Conservation (phyloP, 192 early-diverging fungal genomes). For the Coemansia aciculifera region DNA sequence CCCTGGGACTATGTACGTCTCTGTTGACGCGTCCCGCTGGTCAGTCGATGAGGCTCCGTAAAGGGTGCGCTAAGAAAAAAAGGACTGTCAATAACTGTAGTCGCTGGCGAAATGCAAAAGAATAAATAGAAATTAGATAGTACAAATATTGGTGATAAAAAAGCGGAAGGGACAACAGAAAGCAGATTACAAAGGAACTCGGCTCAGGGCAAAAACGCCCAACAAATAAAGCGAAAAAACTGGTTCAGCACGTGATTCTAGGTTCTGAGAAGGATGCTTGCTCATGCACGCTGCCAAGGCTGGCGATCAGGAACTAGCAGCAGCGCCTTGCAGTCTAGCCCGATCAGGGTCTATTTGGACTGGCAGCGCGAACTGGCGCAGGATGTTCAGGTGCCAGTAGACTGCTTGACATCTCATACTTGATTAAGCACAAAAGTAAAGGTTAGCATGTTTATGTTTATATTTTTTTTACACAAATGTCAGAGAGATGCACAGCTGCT, state of each 20-base stretch:
- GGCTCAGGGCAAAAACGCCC: neutral
- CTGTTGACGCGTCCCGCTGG: neutral
- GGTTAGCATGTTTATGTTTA: neutral
- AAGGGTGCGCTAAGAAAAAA: neutral
- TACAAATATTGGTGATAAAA: neutral
- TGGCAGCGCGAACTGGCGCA: neutral
- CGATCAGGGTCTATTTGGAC: neutral
- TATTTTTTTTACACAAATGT: too few relatives aligned
- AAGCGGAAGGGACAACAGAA: neutral
- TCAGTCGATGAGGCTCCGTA: neutral
- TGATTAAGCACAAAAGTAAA: neutral
- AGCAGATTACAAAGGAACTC: neutral
- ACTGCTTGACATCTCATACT: neutral
- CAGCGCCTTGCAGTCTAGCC: neutral
- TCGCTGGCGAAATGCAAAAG: neutral
- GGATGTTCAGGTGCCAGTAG: neutral
- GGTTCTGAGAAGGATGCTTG: neutral
- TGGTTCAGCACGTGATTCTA: neutral
- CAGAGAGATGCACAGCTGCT: neutral
- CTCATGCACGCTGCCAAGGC: neutral
- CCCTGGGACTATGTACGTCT: neutral
- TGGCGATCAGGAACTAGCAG: neutral
- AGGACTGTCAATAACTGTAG: neutral
- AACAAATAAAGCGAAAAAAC: neutral
- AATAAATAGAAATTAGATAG: neutral